A percentile compares a stretch with the other conserved stretches of the same genome.
These are phyloP conservation scores for Solanum hybrid DNA, from an alignment of 305 asterid genomes.

Conservation along the genomic window DNA sequence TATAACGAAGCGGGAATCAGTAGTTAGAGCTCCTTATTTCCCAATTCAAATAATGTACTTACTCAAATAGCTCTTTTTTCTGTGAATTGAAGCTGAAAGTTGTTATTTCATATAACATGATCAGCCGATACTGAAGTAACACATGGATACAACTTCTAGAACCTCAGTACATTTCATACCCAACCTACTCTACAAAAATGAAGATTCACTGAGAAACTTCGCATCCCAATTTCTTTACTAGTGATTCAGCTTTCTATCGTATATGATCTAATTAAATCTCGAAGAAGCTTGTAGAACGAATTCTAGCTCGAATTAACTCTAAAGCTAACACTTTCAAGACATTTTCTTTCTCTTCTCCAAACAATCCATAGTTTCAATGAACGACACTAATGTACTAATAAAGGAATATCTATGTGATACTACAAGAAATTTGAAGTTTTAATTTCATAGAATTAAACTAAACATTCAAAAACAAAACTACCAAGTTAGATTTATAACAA, in stretches of 20 bases:
- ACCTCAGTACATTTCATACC: neutral
- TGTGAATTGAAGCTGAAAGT: neutral
- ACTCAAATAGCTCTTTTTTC: neutral
- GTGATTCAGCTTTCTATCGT: neutral
- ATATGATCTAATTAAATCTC: neutral
- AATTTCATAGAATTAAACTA: neutral
- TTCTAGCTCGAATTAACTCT: neutral
- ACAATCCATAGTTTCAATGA: neutral
- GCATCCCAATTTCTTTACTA: neutral
- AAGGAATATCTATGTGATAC: neutral
- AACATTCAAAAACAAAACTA: neutral
- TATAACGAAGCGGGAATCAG: neutral
- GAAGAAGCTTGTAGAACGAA: neutral
- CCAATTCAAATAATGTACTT: neutral
- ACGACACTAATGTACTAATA: neutral
- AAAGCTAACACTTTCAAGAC: neutral
- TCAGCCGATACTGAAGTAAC: neutral
- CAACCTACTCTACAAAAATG: neutral
- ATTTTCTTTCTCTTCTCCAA: neutral
- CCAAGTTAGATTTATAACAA: neutral
- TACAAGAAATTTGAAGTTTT: neutral
- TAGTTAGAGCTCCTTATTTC: neutral
- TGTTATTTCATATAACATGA: neutral
- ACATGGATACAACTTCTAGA: neutral
- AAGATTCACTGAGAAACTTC: neutral